These are phyloP conservation scores for Globisporangium abappressorium DNA, from an alignment of 352 stramenopile genomes.

Conservation along the genomic window DNA sequence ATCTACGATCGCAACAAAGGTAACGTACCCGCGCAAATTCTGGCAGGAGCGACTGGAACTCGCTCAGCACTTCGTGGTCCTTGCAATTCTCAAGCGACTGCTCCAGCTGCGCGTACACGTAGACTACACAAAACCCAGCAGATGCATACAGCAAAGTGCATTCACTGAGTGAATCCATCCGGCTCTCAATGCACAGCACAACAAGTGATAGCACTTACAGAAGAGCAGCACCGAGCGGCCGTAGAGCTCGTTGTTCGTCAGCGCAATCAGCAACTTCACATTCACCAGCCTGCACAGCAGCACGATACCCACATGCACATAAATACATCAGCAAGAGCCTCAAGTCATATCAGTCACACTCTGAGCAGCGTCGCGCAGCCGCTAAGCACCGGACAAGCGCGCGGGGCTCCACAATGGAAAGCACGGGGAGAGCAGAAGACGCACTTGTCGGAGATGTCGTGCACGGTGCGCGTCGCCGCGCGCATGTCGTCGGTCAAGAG, in stretches of 20 bases:
- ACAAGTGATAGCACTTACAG: constrained; percentile 37
- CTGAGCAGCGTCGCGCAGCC: neutral
- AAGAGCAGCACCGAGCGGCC: constrained; percentile 64
- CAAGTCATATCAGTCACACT: neutral
- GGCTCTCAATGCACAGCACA: neutral
- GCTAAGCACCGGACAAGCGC: neutral
- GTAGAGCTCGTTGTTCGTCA: constrained; percentile 67
- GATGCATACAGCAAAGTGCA: neutral
- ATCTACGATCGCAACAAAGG: neutral
- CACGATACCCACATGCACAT: neutral
- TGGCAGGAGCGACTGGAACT: constrained; percentile 36
- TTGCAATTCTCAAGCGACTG: constrained; percentile 42
- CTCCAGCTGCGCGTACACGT: constrained; percentile 65
- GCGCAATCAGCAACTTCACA: constrained; percentile 59
- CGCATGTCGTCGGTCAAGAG: constrained; percentile 49
- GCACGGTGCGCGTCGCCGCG: constrained; percentile 40
- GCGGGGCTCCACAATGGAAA: neutral
- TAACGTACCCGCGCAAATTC: constrained; percentile 42
- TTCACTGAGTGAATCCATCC: neutral
- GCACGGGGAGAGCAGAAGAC: neutral
- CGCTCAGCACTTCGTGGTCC: constrained; percentile 37
- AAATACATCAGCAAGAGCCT: neutral
- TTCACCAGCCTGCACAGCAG: constrained; percentile 48
- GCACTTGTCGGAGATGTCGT: constrained; percentile 58
- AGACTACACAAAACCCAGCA: constrained; percentile 33